These are phyloP conservation scores for Nemania serpens DNA, from an alignment of 2,329 filamentous ascomycete genomes.

Conservation along the genomic window DNA sequence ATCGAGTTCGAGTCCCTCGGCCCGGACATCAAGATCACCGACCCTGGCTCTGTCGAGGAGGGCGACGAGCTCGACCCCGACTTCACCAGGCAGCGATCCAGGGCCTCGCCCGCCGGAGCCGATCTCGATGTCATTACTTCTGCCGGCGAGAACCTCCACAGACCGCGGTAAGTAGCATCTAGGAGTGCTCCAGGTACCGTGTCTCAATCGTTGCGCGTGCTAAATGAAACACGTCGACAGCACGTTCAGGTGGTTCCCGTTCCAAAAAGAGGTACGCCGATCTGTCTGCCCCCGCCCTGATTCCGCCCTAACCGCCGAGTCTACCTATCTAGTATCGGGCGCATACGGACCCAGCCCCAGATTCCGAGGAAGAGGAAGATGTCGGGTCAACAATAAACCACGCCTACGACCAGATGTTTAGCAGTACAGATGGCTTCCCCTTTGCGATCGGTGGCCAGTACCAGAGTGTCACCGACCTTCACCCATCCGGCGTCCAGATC, in stretches of 20 bases:
- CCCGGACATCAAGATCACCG: constrained; percentile 50
- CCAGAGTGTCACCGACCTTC: constrained; percentile 51
- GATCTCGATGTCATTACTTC: constrained; percentile 42
- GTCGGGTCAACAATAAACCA: constrained; percentile 60
- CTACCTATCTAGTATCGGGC: constrained; percentile 50
- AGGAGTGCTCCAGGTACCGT: background rate
- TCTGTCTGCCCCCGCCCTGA: constrained; percentile 1
- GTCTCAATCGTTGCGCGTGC: constrained; percentile 16
- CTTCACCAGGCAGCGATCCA: constrained; percentile 53
- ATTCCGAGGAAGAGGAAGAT: constrained; percentile 61
- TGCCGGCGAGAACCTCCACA: constrained; percentile 38
- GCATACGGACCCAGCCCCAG: constrained; percentile 53
- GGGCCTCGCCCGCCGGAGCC: constrained; percentile 56
- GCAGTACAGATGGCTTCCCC: constrained; percentile 60
- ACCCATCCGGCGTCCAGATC: constrained; percentile 62
- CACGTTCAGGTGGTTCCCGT: constrained; percentile 56
- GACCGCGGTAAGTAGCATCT: constrained; percentile 35
- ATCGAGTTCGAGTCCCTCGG: constrained; percentile 72
- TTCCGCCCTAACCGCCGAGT: constrained; percentile 27
- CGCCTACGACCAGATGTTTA: constrained; percentile 64
- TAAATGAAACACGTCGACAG: constrained; percentile 30
- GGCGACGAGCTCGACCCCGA: constrained; percentile 62
- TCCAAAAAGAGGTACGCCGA: constrained; percentile 55
- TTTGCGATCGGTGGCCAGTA: constrained; percentile 56
- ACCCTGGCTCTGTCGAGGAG: constrained; percentile 51